Evolutionary conservation across 352 stramenopile genomes (phyloP).

Genomic region (Phytophthora fragariaefolia): DNA sequence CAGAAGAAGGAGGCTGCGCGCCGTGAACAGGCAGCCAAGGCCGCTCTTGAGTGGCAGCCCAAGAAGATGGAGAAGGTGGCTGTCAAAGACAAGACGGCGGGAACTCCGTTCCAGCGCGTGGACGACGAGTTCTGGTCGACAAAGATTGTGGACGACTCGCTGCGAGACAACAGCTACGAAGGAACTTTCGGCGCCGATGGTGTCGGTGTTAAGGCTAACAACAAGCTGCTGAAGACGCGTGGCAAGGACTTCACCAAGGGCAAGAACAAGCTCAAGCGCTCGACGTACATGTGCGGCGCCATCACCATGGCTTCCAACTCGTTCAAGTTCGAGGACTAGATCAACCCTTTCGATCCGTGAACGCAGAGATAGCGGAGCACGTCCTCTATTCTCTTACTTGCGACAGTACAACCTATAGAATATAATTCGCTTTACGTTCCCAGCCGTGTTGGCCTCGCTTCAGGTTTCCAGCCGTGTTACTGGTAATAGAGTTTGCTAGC

Average conservation of each 20-base stretch:
- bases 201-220: constrained; percentile 97
- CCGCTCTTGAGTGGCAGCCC: constrained; percentile 91
- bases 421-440: constrained; percentile 39
- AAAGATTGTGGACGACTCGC: constrained; percentile 92
- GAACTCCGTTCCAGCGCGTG: constrained; percentile 98
- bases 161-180: constrained; percentile 99
- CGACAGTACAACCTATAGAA: constrained; percentile 52
- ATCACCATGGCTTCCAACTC: constrained; percentile 95
- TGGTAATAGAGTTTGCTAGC: too few relatives aligned
- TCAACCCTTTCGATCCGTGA: constrained; percentile 9
- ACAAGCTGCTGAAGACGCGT: constrained; percentile 97
- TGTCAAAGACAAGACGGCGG: constrained; percentile 78
- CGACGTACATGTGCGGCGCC: constrained; percentile 94
- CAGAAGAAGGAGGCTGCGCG: constrained; percentile 81
- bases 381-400: constrained; percentile 30
- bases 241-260: constrained; percentile 99
- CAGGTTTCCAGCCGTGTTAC: constrained; percentile 2
- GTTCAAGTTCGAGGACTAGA: constrained; percentile 91
- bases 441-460: background rate
- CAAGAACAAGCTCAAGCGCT: constrained; percentile 99
- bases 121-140: constrained; percentile 96
- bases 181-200: constrained; percentile 95
- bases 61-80: constrained; percentile 84
- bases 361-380: constrained; percentile 16
- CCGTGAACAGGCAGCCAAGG: constrained; percentile 81